Evolutionary conservation across 2,329 filamentous ascomycete genomes (phyloP), one percentile per base, ranked within the genome.

Genomic region (Microsporum canis): DNA sequence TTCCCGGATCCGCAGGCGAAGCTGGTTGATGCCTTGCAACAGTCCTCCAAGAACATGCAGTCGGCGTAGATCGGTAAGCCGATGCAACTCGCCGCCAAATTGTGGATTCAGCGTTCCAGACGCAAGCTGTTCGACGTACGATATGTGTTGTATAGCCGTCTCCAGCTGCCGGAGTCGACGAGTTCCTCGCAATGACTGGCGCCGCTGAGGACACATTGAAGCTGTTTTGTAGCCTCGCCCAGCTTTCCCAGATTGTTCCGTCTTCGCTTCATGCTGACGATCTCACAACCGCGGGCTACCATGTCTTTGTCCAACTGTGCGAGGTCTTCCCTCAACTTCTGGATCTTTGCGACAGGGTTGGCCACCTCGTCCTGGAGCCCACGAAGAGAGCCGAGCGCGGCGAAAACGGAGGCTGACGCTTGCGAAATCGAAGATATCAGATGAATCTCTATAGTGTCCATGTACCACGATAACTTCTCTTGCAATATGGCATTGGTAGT

Each of bases 401-500:
- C 88, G 68, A 95, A 95, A 73, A 95, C 95, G 0, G 89, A 91
- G 0, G 87, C 87, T 0, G 89, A 95, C 1, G 90, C 90, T 0
- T 87, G 88, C 3, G 89, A 94, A 64, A 95, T 95, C 0, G 88
- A 91, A 49, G 87, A 87, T 68, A 95, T 94, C 12, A 95, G 76
- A 70, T 95, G 90, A 64, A 95, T 87, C 70, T 95, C 90, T 23
- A 95, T 88, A 0, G 89, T 95, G 71, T 95, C 90, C 89, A 95
- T 94, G 72, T 95, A 95, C 90, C 90, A 95, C 0, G 89, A 95
- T n/a, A 95, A 77, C 73, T 95, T 95, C 74, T 95, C 90, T 71
- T 95, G 90, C 51, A 95, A 73, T 60, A 95, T 95, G 0, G 90
- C 89, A 71, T 95, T 95, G 0, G 88, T 94, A 7, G 89, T 89